phyloP scores from a whole-genome alignment of 306 rosid genomes.

The Corylus avellana region DNA sequence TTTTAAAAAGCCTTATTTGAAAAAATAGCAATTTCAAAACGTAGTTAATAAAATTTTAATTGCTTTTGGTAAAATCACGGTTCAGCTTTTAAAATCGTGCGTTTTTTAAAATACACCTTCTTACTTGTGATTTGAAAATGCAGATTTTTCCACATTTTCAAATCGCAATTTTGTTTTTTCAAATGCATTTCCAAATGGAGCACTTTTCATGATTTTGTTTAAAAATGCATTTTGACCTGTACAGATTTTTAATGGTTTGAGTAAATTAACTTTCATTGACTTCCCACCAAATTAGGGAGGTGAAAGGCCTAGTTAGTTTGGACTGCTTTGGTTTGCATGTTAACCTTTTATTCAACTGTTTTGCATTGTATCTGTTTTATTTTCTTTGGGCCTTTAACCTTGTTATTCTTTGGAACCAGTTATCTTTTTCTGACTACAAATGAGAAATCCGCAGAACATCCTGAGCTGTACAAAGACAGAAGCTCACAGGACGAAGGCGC shows the following conservation, averaged over 20 bases:
- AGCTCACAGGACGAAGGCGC: conserved; percentile 60
- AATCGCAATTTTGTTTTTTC: too few species aligned
- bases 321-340: conserved; percentile 16
- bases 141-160: too few species aligned
- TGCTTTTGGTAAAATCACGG: too few species aligned
- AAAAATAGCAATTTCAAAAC: too few species aligned
- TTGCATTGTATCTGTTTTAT: background rate
- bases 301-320: background rate
- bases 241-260: background rate
- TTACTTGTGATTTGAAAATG: too few species aligned
- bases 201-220: too few species aligned
- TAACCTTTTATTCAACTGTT: conserved; percentile 15
- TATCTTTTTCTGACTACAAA: conserved; percentile 25
- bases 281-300: background rate
- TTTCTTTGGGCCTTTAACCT: background rate
- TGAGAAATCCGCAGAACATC: conserved; percentile 71
- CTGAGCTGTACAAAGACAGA: conserved; percentile 88
- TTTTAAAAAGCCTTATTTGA: too few species aligned
- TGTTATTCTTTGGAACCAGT: background rate
- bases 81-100: too few species aligned
- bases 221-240: too few species aligned
- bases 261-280: background rate
- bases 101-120: too few species aligned
- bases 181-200: too few species aligned
- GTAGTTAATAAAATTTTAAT: too few species aligned